phyloP scores from a whole-genome alignment of 2,329 filamentous ascomycete species.

The Colletotrichum sidae region DNA sequence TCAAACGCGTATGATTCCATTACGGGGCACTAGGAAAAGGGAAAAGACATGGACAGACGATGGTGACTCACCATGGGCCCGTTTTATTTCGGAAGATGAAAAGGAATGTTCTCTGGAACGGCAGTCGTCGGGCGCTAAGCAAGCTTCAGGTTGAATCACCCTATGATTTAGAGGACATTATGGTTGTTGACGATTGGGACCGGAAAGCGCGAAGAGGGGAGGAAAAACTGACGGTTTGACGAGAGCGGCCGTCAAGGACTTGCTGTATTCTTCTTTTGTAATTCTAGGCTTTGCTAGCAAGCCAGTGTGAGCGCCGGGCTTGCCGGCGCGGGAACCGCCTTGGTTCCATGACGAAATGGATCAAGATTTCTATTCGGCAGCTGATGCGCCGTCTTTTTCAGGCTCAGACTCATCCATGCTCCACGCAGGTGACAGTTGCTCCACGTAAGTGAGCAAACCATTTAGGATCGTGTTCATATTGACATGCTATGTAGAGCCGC shows the following conservation, averaged over 20 bases:
- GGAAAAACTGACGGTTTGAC: conserved; percentile 4
- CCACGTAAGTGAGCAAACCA: too few species aligned
- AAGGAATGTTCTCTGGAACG: too few species aligned
- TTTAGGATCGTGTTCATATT: too few species aligned
- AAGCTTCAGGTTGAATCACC: too few species aligned
- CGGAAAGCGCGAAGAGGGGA: conserved; percentile 23
- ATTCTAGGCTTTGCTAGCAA: conserved; percentile 26
- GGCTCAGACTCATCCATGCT: too few species aligned
- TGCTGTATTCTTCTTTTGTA: conserved; percentile 30
- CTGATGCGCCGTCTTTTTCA: too few species aligned
- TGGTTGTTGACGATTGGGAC: background rate
- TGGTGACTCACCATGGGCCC: too few species aligned
- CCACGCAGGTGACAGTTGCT: too few species aligned
- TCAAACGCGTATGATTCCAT: conserved; percentile 3
- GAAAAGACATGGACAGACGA: conserved; percentile 1
- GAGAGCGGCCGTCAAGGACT: background rate
- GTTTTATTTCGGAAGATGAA: too few species aligned
- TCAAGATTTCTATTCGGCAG: background rate
- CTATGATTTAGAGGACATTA: too few species aligned
- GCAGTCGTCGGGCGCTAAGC: too few species aligned
- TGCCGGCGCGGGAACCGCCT: conserved; percentile 6
- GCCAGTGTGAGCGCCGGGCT: conserved; percentile 9
- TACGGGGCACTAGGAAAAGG: conserved; percentile 2
- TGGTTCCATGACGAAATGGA: conserved; percentile 28
- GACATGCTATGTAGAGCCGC: too few species aligned